phyloP scores from a whole-genome alignment of 2,329 filamentous ascomycete species.

The Raffaelea ambrosiae region DNA sequence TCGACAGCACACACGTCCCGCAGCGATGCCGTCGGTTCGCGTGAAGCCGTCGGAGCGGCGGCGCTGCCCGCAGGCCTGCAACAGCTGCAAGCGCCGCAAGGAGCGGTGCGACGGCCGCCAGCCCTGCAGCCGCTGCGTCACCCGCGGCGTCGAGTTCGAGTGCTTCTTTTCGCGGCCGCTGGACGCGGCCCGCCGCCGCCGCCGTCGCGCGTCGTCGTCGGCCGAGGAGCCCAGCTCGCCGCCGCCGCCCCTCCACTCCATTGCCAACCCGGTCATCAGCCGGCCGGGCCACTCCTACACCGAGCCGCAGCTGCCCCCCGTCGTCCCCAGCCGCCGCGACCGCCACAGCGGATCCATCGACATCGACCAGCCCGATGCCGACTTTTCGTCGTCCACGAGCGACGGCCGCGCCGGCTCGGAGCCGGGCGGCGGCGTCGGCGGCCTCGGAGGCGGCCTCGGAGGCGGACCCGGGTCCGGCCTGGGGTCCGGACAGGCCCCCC shows the following conservation, averaged over 20 bases:
- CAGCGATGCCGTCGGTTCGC: neutral
- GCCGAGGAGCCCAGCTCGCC: neutral
- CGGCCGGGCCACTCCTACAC: neutral
- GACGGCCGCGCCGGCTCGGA: neutral
- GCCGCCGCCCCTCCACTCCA: neutral
- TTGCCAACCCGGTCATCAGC: neutral
- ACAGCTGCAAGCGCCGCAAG: constrained; percentile 20
- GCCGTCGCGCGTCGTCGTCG: neutral
- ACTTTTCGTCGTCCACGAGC: neutral
- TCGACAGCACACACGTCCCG: too few species aligned
- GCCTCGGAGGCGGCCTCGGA: neutral
- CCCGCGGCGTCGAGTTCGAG: constrained; percentile 13
- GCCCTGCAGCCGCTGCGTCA: constrained; percentile 18
- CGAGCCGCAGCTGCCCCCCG: neutral
- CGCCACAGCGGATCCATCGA: neutral
- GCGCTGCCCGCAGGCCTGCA: constrained; percentile 18
- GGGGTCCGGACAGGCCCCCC: too few species aligned
- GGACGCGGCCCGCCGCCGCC: neutral
- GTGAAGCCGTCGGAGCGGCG: constrained; percentile 14
- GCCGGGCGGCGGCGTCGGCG: neutral
- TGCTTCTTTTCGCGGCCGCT: constrained; percentile 14
- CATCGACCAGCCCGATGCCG: neutral
- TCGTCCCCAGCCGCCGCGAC: neutral
- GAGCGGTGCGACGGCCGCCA: constrained; percentile 20
- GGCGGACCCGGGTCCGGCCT: neutral